Evolutionary conservation across 139 green algal genomes (phyloP).

Genomic region (Chlamydomonas applanata): DNA sequence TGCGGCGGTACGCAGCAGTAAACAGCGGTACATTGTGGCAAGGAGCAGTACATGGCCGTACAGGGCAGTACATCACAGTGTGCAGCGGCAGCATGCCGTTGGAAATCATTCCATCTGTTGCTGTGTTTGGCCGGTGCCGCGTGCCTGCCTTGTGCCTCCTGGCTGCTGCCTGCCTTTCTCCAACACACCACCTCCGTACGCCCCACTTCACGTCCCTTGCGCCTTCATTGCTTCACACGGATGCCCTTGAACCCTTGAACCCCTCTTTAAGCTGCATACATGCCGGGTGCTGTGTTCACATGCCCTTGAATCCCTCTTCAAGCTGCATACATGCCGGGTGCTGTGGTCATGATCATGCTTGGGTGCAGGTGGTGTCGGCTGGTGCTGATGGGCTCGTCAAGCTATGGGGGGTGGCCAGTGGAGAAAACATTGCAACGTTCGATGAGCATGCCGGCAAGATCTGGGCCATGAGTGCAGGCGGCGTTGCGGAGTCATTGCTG

Average conservation of each 20-base stretch:
- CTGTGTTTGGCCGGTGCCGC: neutral
- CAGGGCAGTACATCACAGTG: too few relatives aligned
- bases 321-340: neutral
- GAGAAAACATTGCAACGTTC: conserved; percentile 84
- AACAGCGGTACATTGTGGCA: neutral
- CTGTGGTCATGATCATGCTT: neutral
- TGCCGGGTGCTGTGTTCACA: too few relatives aligned
- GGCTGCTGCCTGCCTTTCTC: neutral
- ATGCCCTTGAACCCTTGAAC: too few relatives aligned
- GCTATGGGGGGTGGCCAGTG: conserved; percentile 79
- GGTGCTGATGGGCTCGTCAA: conserved; percentile 95
- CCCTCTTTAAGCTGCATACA: too few relatives aligned
- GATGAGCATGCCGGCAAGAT: conserved; percentile 94
- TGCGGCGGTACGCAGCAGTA: conserved; percentile 9
- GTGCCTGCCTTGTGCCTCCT: neutral
- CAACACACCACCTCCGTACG: too few relatives aligned
- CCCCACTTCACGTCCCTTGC: too few relatives aligned
- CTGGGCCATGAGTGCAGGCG: conserved; percentile 47
- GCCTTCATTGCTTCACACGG: too few relatives aligned
- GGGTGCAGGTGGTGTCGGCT: conserved; percentile 67
- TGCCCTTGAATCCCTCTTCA: too few relatives aligned
- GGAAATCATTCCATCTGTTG: neutral
- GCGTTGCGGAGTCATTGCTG: conserved; percentile 18
- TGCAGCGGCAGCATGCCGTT: too few relatives aligned
- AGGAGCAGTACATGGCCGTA: too few relatives aligned